Evolutionary conservation across 2,329 filamentous ascomycete species (phyloP).

Genomic region (Ophiocordyceps camponoti-floridani): DNA sequence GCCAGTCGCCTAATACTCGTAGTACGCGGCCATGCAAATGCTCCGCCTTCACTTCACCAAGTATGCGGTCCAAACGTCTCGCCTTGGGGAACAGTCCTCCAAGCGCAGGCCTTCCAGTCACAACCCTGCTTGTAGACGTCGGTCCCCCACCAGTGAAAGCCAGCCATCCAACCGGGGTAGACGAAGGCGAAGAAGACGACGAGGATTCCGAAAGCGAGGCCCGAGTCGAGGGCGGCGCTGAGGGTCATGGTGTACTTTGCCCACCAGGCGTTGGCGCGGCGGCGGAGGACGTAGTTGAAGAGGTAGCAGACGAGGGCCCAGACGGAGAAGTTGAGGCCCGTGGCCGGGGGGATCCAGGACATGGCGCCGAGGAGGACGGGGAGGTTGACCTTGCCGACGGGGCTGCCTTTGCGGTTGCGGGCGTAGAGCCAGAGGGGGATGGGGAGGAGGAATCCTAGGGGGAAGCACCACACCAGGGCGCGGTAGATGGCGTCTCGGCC

Average conservation of each 20-base stretch:
- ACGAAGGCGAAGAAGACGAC: constrained; percentile 75
- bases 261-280: constrained; percentile 62
- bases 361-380: constrained; percentile 71
- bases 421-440: constrained; percentile 57
- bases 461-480: constrained; percentile 64
- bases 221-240: constrained; percentile 66
- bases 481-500: constrained; percentile 58
- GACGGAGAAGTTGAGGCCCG: constrained; percentile 72
- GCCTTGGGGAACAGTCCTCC: constrained; percentile 43
- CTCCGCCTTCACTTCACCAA: constrained; percentile 27
- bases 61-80: constrained; percentile 46
- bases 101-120: constrained; percentile 69
- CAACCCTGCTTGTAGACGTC: constrained; percentile 72
- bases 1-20: too few relatives aligned
- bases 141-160: constrained; percentile 77
- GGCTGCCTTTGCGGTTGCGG: constrained; percentile 36
- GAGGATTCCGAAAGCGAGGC: constrained; percentile 65
- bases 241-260: constrained; percentile 83
- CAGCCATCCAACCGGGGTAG: constrained; percentile 58
- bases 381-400: constrained; percentile 62
- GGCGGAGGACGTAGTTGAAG: constrained; percentile 64
- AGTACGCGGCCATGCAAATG: not conserved
- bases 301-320: constrained; percentile 74
- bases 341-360: constrained; percentile 74
- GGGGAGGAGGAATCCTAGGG: constrained; percentile 57